A percentile compares a stretch with the other conserved stretches of the same genome.
phyloP scores from a whole-genome alignment of 306 rosid genomes.

The Cotoneaster glaucophyllus region DNA sequence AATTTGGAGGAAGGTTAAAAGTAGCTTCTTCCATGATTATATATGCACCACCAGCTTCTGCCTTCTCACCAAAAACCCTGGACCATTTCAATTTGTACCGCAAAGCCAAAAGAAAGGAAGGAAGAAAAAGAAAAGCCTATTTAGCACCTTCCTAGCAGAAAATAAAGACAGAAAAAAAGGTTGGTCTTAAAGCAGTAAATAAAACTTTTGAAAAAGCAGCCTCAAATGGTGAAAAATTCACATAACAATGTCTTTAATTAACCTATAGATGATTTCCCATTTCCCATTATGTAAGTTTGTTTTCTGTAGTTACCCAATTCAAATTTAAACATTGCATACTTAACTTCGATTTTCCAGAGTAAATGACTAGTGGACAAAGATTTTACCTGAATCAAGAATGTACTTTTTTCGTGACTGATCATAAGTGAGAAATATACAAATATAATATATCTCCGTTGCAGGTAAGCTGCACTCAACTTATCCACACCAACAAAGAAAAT shows the following conservation, averaged over 20 bases:
- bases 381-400: too few relatives aligned
- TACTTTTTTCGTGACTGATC: too few relatives aligned
- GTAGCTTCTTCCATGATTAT: neutral
- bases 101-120: neutral
- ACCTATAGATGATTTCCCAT: neutral
- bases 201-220: neutral
- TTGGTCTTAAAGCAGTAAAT: conserved; percentile 8
- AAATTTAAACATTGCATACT: too few relatives aligned
- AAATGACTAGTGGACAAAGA: neutral
- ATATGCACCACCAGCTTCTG: neutral
- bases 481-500: too few relatives aligned
- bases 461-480: too few relatives aligned
- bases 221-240: neutral
- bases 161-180: neutral
- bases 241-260: neutral
- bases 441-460: too few relatives aligned
- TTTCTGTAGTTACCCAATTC: neutral
- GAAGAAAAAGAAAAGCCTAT: conserved; percentile 22
- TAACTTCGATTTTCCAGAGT: too few relatives aligned
- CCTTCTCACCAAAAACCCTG: neutral
- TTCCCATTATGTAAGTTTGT: neutral
- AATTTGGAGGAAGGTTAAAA: neutral
- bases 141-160: conserved; percentile 4
- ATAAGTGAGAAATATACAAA: too few relatives aligned
- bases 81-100: neutral